Evolutionary conservation across 768 basidiomycete genomes (phyloP), one percentile per base, ranked within the genome.

Genomic region (Arthromyces matolae): DNA sequence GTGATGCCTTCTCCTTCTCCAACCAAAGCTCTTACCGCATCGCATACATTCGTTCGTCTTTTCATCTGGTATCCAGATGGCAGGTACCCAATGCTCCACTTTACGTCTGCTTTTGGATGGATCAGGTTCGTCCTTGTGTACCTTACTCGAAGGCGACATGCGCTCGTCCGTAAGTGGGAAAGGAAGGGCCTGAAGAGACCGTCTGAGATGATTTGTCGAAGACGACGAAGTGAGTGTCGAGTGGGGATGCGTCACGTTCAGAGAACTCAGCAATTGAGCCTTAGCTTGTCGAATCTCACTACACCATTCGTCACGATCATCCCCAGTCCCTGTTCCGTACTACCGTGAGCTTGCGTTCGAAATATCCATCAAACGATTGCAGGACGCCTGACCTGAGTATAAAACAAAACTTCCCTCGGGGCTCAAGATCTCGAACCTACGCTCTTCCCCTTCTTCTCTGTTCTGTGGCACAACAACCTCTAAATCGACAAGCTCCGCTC

Each of bases 1-100:
- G 60, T 94, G 91, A 61, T 94, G 91, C 49, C 90, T 72, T 55
- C 91, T 69, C 55, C 89, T 73, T 59, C 84, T 66, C 81, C 88
- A 87, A 6, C 86, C 84, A 64, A 93, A 94, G 36, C 76, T 61
- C 33, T 78, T 69, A 5, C 81, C 81, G 59, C 93, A 96, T 8
- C 87, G 74, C 91, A 92, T 93, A 61, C 93, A 96, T 18, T 76
- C 72, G 45, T 79, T 78, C n/a, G 89, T 84, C 63, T 79, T 88
- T 50, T 81, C 78, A 60, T 96, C 91, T 0, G 93, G 91, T 24
- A 94, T 84, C 93, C 93, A 96, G 20, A 95, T 79, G 0, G 93
- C 87, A 4, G 93, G 93, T 1, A 92, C 81, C 71, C 92, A 95
- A 64, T 88, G 81, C 36, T 88, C 87, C 45, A 87, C 84, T 59